phyloP scores from a whole-genome alignment of 2,329 filamentous ascomycete species.

The Neonectria magnoliae region DNA sequence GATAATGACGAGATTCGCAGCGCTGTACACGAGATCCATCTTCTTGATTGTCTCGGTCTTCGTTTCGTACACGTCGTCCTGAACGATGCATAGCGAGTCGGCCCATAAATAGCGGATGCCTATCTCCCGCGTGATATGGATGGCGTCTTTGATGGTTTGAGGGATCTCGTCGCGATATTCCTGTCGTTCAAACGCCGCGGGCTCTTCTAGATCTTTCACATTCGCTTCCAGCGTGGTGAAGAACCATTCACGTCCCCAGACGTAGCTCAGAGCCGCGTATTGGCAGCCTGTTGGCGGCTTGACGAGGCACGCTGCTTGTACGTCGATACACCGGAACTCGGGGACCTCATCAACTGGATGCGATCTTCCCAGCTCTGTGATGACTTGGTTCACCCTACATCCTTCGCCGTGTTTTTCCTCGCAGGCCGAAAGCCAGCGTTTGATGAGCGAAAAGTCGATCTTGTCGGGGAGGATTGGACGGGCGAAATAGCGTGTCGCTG shows the following conservation, averaged over 20 bases:
- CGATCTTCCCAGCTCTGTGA: not conserved
- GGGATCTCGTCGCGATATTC: not conserved
- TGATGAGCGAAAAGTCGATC: not conserved
- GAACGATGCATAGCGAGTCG: constrained; percentile 24
- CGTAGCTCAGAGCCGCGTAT: not conserved
- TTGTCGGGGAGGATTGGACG: not conserved
- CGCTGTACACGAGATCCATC: not conserved
- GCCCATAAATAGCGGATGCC: constrained; percentile 22
- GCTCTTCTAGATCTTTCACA: not conserved
- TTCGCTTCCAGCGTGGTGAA: not conserved
- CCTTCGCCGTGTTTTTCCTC: not conserved
- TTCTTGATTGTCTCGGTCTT: not conserved
- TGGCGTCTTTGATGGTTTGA: constrained; percentile 4
- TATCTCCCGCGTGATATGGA: constrained; percentile 2
- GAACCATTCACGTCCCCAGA: not conserved
- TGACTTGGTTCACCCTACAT: not conserved
- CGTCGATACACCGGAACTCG: not conserved
- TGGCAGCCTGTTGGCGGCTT: not conserved
- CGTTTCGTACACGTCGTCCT: not conserved
- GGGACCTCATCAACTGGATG: not conserved
- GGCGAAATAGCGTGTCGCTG: not conserved
- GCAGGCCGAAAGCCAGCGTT: not conserved
- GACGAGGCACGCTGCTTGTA: not conserved
- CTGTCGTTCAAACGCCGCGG: not conserved
- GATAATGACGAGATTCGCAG: not conserved